phyloP scores from a whole-genome alignment of 225 moss, liverwort and hornwort species.

The Asterella californica region DNA sequence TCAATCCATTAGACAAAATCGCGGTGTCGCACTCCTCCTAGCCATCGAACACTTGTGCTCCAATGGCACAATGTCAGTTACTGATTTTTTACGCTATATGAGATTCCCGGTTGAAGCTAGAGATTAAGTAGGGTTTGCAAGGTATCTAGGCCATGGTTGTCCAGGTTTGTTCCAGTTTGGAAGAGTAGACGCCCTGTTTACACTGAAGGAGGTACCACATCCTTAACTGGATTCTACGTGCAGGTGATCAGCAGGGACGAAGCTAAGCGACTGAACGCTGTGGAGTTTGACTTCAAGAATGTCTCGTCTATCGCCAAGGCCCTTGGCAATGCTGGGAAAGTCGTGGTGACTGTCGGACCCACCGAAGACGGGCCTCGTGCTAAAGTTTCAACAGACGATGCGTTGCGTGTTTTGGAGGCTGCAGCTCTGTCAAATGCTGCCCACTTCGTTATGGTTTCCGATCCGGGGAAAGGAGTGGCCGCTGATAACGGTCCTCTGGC shows the following conservation, averaged over 20 bases:
- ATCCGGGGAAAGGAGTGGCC: slow-evolving; percentile 52
- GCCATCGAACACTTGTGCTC: too few relatives aligned
- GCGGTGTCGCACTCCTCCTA: not conserved
- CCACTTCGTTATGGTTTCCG: slow-evolving; percentile 84
- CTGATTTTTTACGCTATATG: too few relatives aligned
- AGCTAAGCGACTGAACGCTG: slow-evolving; percentile 77
- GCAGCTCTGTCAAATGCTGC: slow-evolving; percentile 67
- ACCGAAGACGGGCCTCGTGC: slow-evolving; percentile 83
- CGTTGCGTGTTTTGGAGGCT: slow-evolving; percentile 75
- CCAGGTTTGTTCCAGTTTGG: too few relatives aligned
- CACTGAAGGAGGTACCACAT: not conserved
- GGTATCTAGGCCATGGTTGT: too few relatives aligned
- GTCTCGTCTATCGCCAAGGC: slow-evolving; percentile 83
- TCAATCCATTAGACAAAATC: not conserved
- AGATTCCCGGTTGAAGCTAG: too few relatives aligned
- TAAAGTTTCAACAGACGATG: slow-evolving; percentile 72
- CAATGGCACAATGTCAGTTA: too few relatives aligned
- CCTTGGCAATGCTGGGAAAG: slow-evolving; percentile 90
- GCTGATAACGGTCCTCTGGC: slow-evolving; percentile 60
- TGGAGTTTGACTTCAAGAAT: slow-evolving; percentile 90
- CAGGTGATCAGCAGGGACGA: slow-evolving; percentile 90
- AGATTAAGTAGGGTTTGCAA: too few relatives aligned
- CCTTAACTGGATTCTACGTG: slow-evolving; percentile 15
- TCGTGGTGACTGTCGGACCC: slow-evolving; percentile 88
- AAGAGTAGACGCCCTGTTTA: not conserved